phyloP scores from a whole-genome alignment of 1,284 basidiomycete genomes.

The Apiotrichum akiyoshidainum region DNA sequence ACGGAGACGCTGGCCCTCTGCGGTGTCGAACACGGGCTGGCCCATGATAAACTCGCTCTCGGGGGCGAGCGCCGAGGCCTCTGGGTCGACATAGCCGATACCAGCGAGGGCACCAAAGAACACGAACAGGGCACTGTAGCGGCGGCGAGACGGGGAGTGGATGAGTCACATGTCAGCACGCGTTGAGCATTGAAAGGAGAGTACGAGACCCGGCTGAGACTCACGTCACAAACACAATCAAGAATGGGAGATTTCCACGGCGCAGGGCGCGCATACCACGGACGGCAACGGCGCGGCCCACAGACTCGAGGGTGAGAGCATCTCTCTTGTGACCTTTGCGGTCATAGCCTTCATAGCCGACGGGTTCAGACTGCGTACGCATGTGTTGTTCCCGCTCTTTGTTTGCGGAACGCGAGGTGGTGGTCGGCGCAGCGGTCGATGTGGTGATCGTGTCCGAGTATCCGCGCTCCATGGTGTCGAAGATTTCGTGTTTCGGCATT shows the following conservation, averaged over 20 bases:
- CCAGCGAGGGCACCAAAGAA: conserved; percentile 50
- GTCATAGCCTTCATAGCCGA: neutral
- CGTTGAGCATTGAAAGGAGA: too few relatives aligned
- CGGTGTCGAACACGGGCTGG: conserved; percentile 34
- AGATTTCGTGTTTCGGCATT: neutral
- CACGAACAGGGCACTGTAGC: conserved; percentile 42
- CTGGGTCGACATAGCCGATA: conserved; percentile 45
- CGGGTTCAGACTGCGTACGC: neutral
- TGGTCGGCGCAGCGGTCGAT: neutral
- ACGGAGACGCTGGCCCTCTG: conserved; percentile 18
- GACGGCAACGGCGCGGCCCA: conserved; percentile 32
- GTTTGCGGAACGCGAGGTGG: neutral
- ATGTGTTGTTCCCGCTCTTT: neutral
- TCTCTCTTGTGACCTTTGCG: neutral
- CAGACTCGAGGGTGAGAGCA: conserved; percentile 7
- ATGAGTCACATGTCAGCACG: neutral
- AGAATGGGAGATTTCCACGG: conserved; percentile 38
- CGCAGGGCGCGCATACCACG: conserved; percentile 27
- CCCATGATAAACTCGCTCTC: conserved; percentile 32
- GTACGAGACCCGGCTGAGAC: conserved; percentile 5
- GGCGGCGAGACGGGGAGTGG: neutral
- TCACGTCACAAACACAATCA: conserved; percentile 40
- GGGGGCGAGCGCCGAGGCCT: conserved; percentile 2
- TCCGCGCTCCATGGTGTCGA: conserved; percentile 4
- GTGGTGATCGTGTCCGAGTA: conserved; percentile 1